Conservation (phyloP, 441 rosid species). For the Populus hybrid region DNA sequence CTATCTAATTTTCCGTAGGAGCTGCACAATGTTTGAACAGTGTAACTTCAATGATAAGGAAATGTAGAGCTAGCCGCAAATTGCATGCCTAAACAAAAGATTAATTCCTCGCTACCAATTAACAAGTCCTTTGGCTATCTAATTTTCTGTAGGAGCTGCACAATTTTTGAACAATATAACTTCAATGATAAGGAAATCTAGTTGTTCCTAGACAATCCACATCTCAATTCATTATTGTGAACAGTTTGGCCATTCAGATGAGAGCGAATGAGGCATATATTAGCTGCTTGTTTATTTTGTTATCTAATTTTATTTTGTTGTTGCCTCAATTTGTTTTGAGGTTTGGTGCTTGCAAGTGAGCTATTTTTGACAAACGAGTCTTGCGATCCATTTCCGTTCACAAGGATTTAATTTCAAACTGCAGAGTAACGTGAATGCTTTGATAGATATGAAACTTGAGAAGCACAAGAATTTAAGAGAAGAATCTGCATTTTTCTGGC, state of each 20-base stretch:
- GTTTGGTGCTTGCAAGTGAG: background rate
- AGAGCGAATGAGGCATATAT: background rate
- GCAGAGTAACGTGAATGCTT: slow-evolving; percentile 61
- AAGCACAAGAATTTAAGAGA: slow-evolving; percentile 70
- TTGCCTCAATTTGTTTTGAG: background rate
- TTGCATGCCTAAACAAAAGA: no score
- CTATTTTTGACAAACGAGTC: background rate
- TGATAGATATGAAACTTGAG: slow-evolving; percentile 93
- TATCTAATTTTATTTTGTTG: background rate
- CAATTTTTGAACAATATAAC: no score
- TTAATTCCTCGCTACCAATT: no score
- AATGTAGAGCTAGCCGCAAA: no score
- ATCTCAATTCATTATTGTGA: background rate
- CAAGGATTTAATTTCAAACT: background rate
- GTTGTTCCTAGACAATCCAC: background rate
- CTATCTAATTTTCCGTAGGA: no score
- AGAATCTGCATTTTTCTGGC: slow-evolving; percentile 37
- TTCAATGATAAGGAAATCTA: background rate
- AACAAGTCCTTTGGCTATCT: no score
- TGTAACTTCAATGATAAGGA: no score
- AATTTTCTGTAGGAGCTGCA: no score
- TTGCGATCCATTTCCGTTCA: background rate
- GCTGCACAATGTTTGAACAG: no score
- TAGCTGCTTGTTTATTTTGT: background rate
- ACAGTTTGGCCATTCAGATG: background rate